Conservation (phyloP, 2,329 filamentous ascomycete genomes). For the Lasiodiplodia hormozganensis region DNA sequence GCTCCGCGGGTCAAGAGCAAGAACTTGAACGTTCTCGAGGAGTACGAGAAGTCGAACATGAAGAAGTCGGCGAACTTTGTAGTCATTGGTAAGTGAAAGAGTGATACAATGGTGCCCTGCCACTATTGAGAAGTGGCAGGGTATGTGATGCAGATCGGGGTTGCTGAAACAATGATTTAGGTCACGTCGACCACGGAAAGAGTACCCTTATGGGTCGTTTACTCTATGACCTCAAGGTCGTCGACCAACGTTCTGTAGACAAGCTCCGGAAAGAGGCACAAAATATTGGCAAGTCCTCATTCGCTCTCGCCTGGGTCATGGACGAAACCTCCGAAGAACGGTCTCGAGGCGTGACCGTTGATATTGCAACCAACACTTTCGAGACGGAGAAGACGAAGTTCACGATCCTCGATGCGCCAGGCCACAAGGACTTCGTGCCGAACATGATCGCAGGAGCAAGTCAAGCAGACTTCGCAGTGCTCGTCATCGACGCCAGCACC, state of each 20-base stretch:
- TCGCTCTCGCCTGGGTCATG: slow-evolving; percentile 95
- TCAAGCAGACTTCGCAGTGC: slow-evolving; percentile 92
- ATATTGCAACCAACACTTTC: slow-evolving; percentile 94
- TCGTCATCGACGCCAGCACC: slow-evolving; percentile 89
- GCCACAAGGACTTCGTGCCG: slow-evolving; percentile 93
- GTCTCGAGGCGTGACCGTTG: slow-evolving; percentile 89
- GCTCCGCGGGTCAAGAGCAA: slow-evolving; percentile 68
- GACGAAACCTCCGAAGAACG: slow-evolving; percentile 92
- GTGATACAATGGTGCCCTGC: not conserved
- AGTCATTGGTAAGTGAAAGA: slow-evolving; percentile 73
- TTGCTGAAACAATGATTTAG: slow-evolving; percentile 60
- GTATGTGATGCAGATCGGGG: slow-evolving; percentile 52
- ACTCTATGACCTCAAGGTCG: slow-evolving; percentile 83
- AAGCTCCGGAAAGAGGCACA: slow-evolving; percentile 89
- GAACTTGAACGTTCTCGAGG: slow-evolving; percentile 82
- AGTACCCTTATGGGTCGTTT: slow-evolving; percentile 97
- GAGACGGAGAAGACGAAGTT: slow-evolving; percentile 87
- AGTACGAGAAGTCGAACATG: slow-evolving; percentile 75
- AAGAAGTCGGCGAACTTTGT: slow-evolving; percentile 91
- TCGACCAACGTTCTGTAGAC: slow-evolving; percentile 87
- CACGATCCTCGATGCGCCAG: slow-evolving; percentile 93
- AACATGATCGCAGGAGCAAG: slow-evolving; percentile 99
- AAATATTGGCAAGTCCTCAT: slow-evolving; percentile 91
- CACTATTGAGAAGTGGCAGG: not conserved
- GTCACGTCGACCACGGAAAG: slow-evolving; percentile 97